Conservation (phyloP, 345 rosid genomes). For the Heritiera littoralis region DNA sequence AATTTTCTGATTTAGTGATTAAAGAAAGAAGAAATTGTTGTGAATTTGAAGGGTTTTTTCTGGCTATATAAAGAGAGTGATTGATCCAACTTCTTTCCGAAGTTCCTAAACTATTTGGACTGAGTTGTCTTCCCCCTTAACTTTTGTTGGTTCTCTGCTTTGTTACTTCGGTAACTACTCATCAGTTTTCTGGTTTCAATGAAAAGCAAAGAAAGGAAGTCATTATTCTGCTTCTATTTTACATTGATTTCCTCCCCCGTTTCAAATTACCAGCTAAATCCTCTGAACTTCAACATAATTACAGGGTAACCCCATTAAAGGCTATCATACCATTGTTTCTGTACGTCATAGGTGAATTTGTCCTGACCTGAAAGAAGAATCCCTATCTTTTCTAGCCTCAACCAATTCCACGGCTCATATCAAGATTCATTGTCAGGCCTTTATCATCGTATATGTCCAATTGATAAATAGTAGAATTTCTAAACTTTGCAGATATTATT, state of each 20-base stretch:
- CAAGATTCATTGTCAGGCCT: not conserved
- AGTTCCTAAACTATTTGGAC: no score
- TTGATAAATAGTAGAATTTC: not conserved
- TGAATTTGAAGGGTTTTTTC: not conserved
- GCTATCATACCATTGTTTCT: not conserved
- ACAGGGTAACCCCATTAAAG: not conserved
- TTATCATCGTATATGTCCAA: not conserved
- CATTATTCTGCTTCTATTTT: not conserved
- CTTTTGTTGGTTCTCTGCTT: not conserved
- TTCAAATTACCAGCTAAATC: not conserved
- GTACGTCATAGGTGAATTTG: not conserved
- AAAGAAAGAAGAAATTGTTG: not conserved
- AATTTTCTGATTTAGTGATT: conserved; percentile 11
- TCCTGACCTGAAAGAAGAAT: not conserved
- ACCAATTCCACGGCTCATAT: not conserved
- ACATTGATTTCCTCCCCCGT: not conserved
- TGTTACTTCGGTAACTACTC: no score
- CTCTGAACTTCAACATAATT: not conserved
- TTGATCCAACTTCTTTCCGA: no score
- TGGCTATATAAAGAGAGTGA: no score
- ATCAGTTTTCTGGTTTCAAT: not conserved
- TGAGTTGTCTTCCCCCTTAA: no score
- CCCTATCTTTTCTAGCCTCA: not conserved
- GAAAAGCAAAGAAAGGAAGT: no score
- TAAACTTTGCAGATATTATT: not conserved